Evolutionary conservation across 164 flowering plant genomes (phyloP), one percentile per base, ranked within the genome.

Genomic region (Chloranthus sessilifolius): DNA sequence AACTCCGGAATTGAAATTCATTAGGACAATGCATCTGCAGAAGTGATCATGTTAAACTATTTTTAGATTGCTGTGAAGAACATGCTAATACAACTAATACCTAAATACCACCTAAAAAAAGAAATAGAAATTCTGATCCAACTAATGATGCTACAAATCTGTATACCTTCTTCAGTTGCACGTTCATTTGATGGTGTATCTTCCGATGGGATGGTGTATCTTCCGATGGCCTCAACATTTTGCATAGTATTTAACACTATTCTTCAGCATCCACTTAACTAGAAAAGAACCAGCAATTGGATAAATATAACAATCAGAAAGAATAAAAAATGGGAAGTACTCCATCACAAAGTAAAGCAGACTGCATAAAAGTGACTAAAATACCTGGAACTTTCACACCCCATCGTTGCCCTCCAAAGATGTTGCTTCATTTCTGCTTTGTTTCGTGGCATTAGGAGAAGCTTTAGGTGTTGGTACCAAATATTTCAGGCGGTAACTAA

Each of bases 401-500:
- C n/a, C n/a, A n/a, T n/a, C n/a, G n/a, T n/a, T n/a, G n/a, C 59
- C 54, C 45, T 47, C 47, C 7, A 16, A 24, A 21, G 60, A 23
- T 45, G 55, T 40, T 53, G 36, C 63, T 23, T 34, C 61, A 30
- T 64, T 66, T 46, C 38, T 60, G 56, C 55, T 26, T 28, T 53
- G 60, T 67, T 52, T 72, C 12, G 56, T 49, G 36, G 62, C 41
- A 34, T 28, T 24, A 4, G 70, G 46, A 26, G 76, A 43, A 45
- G 64, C 39, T 64, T 66, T 72, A 12, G 56, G 64, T 7, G 47
- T 45, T 22, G 76, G 42, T 19, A 71, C 29, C 25, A 61, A 46
- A 63, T 73, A 70, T 54, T 68, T 80, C 53, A 86, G 88, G 48
- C 75, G 66, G 56, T 85, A 85, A 56, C 86, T 81, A 34, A 78